phyloP scores from a whole-genome alignment of 2,329 filamentous ascomycete genomes.

The Penicillium decumbens region DNA sequence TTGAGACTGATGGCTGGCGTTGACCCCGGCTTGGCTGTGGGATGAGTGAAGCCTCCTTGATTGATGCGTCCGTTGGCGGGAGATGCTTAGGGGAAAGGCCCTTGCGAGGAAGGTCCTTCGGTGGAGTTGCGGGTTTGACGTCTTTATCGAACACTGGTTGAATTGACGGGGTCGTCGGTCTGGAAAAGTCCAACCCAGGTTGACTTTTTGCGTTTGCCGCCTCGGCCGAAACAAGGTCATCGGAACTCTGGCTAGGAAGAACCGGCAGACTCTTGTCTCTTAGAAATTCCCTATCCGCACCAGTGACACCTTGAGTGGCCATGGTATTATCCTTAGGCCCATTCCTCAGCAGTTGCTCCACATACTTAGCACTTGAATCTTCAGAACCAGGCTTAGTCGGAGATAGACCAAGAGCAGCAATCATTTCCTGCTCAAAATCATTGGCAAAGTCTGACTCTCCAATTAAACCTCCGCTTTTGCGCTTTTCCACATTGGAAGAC shows the following conservation, averaged over 20 bases:
- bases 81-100: conserved; percentile 6
- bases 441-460: conserved; percentile 5
- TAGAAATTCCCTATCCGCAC: neutral
- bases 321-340: neutral
- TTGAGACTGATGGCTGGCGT: conserved; percentile 26
- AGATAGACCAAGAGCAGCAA: conserved; percentile 21
- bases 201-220: neutral
- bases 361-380: neutral
- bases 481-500: neutral
- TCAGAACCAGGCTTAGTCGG: conserved; percentile 10
- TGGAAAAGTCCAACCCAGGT: neutral
- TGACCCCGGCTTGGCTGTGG: conserved; percentile 4
- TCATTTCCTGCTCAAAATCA: conserved; percentile 22
- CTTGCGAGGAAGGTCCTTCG: neutral
- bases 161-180: conserved; percentile 8
- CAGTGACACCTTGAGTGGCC: neutral
- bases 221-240: neutral
- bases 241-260: conserved; percentile 4
- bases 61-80: neutral
- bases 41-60: conserved; percentile 5
- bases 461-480: neutral
- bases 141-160: conserved; percentile 14
- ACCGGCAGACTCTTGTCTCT: conserved; percentile 8
- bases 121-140: conserved; percentile 3
- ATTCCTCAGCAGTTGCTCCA: neutral